Base-by-base conservation (phyloP, 2,329 filamentous ascomycete genomes). In the Allantophomopsis lycopodina region DNA sequence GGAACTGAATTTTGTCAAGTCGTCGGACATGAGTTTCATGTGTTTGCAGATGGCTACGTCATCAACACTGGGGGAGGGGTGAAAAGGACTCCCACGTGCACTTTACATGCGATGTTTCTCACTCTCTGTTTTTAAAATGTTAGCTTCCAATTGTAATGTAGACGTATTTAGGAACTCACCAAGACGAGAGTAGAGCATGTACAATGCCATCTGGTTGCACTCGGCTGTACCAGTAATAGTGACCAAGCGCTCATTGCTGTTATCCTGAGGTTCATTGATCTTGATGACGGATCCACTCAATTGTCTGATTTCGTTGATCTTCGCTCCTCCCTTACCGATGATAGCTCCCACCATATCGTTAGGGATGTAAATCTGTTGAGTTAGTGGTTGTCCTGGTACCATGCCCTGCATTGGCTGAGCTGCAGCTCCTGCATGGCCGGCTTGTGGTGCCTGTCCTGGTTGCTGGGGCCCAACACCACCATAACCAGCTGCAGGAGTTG, bases 291-390 rank as follows among this genome's bases (percentile, higher is more conserved):
- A 96, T 50, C 89, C 91, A 60, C 84, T 93, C 52, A 98, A 78
- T 60, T 95, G 87, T 50, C 91, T 79, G 49, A 98, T 98, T 64
- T 98, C 91, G 58, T 98, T 98, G 71, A 98, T 98, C 74, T 98
- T 98, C 41, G 87, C 84, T 48, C 91, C 91, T 45, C 91, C 91
- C 66, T 98, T 98, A 55, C 91, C 91, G 52, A 98, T 98, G 54
- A 98, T 98, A 41, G 91, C 91, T 46, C 91, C 91, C 40, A 98
- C 91, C 91, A 98, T 96, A 56, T 98, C 91, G 58, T 98, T 98
- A 42, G 91, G 91, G 52, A 98, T 98, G 65, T 83, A 98, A 50
- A 98, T 98, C 62, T 98, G 91, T 62, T 98, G 91, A 3, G 91
- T 98, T 55, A 96, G 69, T 38, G 88, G 86, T 47, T 85, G 80